Base-by-base conservation (phyloP, 1,284 basidiomycete genomes). In the Cystobasidium slooffiae region DNA sequence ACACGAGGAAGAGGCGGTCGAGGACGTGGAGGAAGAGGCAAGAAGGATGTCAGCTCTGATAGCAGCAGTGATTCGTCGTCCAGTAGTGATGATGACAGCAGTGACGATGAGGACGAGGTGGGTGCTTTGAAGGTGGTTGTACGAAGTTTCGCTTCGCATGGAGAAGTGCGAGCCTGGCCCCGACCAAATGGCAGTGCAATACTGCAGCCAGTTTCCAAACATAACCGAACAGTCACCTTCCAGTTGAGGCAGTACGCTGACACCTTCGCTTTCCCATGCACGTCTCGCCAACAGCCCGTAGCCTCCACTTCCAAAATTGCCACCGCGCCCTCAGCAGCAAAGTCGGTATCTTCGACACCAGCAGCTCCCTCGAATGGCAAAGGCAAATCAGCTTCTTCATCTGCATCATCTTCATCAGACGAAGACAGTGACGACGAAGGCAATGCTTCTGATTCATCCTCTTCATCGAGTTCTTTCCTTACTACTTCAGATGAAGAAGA, bases 401-500 rank as follows among this genome's bases (percentile, higher is more conserved):
- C 37, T 44, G 39, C 20, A n/a, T 20, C 18, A 12, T 37, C 52
- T 22, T 56, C 65, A 3, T 7, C 37, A 46, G 43, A 47, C 7
- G 66, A 58, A 37, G 66, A 56, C 16, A 58, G 59, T 22, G 61
- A 64, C 43, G 56, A 59, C 18, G 69, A 72, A 43, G 58, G 61
- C 16, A 64, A 59, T 31, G 41, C 51, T 10, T 70, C 70, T 4
- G 49, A 49, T 49, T 63, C 62, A 8, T 53, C 62, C 2, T 70
- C 61, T 6, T 72, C 68, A 4, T 70, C 68, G 18, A 62, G 62
- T 41, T 73, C 63, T 6, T 73, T 66, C 22, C 41, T 66, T 20
- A 55, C 63, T 41, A 56, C 62, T 39, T 73, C 70, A 18, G 70
- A 73, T 16, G 69, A 72, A 44, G 70, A 73, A 65, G 66, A 68